These are phyloP conservation scores for Paecilomyces formosus DNA, from an alignment of 2,329 filamentous ascomycete genomes.

Conservation along the genomic window DNA sequence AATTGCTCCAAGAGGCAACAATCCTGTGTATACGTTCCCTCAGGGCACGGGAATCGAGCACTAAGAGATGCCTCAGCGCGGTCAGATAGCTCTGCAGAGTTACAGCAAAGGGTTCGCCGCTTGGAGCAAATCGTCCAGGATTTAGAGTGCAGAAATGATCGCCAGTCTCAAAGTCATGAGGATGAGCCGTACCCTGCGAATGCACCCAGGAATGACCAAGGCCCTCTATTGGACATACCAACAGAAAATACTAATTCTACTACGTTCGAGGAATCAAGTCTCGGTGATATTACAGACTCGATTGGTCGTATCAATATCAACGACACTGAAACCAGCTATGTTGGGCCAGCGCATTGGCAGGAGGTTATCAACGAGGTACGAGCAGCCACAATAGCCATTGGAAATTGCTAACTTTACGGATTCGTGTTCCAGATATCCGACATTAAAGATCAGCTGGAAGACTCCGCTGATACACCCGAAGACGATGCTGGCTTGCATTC, in stretches of 20 bases:
- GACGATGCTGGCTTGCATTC: neutral
- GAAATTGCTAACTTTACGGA: neutral
- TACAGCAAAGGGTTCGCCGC: neutral
- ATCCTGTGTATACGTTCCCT: neutral
- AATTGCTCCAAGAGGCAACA: slow-evolving; percentile 1
- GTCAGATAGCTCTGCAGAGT: neutral
- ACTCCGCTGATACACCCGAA: neutral
- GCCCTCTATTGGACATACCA: neutral
- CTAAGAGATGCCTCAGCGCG: neutral
- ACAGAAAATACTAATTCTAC: neutral
- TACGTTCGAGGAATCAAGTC: neutral
- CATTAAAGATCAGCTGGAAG: slow-evolving; percentile 5
- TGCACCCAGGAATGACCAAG: neutral
- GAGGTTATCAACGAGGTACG: slow-evolving; percentile 3
- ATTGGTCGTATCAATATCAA: slow-evolving; percentile 5
- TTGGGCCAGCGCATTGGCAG: slow-evolving; percentile 6
- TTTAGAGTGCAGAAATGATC: neutral
- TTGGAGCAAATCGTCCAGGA: neutral
- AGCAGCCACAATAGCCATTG: neutral
- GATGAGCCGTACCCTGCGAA: neutral
- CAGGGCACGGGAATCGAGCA: neutral
- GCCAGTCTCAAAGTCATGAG: neutral
- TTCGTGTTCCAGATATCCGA: slow-evolving; percentile 3
- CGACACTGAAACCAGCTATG: slow-evolving; percentile 4
- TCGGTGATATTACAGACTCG: neutral